A percentile compares a stretch with the other conserved stretches of the same genome.
Evolutionary conservation across 352 stramenopile genomes (phyloP).

Genomic region (Phytopythium montanum): DNA sequence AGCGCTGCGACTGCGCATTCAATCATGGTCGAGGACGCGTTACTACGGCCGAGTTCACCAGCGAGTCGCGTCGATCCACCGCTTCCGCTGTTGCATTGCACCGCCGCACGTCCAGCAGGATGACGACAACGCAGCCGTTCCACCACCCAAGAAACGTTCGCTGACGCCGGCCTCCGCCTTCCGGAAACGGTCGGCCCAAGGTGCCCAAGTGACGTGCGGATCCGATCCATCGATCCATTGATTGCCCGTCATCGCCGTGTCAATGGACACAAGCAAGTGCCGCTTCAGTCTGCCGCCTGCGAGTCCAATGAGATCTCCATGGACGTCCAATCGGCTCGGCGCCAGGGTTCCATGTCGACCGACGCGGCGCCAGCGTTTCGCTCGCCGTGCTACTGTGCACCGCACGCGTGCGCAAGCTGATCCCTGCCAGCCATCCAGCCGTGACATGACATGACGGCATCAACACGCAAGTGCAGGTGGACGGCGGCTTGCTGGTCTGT

Average conservation of each 20-base stretch:
- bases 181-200: background rate
- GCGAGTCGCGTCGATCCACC: background rate
- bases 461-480: background rate
- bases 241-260: background rate
- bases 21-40: constrained; percentile 6
- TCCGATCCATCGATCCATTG: too few species aligned
- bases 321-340: background rate
- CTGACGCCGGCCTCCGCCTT: background rate
- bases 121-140: background rate
- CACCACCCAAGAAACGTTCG: background rate
- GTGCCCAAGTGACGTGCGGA: constrained; percentile 1
- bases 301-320: too few species aligned
- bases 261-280: too few species aligned
- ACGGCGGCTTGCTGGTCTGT: too few species aligned
- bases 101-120: background rate
- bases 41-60: background rate
- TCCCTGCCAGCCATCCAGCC: background rate
- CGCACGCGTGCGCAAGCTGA: background rate
- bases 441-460: background rate
- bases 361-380: background rate
- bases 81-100: background rate
- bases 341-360: background rate
- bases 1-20: constrained; percentile 44
- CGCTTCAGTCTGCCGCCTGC: too few species aligned
- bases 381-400: background rate